Percentiles rank a stretch among this genome's conserved stretches.
phyloP scores from a whole-genome alignment of 169 alveolate genomes.

The Eimeria acervulina region DNA sequence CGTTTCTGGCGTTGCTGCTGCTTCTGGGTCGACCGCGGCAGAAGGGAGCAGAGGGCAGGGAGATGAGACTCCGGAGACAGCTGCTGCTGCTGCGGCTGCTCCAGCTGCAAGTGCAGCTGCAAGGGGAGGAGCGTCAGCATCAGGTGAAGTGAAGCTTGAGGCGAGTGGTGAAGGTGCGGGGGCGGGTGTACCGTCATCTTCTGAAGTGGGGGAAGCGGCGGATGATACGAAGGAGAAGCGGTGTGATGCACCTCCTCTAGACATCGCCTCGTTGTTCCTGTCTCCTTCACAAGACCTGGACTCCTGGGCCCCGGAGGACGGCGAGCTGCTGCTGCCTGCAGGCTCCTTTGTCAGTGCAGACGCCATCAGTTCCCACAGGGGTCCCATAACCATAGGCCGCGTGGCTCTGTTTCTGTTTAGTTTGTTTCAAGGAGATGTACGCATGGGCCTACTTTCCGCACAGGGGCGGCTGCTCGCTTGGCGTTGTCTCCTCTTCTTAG shows the following conservation, averaged over 20 bases:
- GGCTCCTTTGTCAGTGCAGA: conserved; percentile 58
- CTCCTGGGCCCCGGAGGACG: conserved; percentile 33
- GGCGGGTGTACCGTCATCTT: not conserved
- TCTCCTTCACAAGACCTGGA: conserved; percentile 50
- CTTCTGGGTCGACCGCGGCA: not conserved
- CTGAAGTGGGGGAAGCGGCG: not conserved
- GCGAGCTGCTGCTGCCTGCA: conserved; percentile 54
- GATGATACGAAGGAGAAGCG: not conserved
- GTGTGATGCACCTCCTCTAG: not conserved
- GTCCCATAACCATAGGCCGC: conserved; percentile 31
- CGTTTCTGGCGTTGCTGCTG: not conserved
- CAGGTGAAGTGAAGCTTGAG: not conserved
- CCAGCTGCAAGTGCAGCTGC: conserved; percentile 47
- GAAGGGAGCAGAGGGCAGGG: not conserved
- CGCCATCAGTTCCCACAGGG: conserved; percentile 67
- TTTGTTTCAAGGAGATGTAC: conserved; percentile 76
- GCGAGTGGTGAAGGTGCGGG: not conserved
- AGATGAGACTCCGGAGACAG: not conserved
- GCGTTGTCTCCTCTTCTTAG: conserved; percentile 74
- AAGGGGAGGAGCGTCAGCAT: not conserved
- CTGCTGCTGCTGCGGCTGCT: conserved; percentile 18
- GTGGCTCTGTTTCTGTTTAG: conserved; percentile 49
- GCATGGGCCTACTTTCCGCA: conserved; percentile 75
- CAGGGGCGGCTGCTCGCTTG: conserved; percentile 78
- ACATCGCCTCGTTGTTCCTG: conserved; percentile 41